Evolutionary conservation across 2,329 filamentous ascomycete genomes (phyloP).

Genomic region (Ophiostoma pallidulum): DNA sequence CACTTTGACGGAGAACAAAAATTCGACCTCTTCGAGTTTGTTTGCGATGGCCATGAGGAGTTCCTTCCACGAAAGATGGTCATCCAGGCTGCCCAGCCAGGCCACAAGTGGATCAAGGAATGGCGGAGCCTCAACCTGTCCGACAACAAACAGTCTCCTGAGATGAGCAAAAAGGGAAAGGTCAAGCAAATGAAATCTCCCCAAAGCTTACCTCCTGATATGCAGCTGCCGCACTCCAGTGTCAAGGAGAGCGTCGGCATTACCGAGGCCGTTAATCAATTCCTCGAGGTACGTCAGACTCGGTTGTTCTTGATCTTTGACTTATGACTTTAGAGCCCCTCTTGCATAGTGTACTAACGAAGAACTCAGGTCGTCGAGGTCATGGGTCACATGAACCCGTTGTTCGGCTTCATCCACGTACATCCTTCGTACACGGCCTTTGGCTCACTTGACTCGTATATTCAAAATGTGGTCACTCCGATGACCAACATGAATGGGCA

Average conservation of each 20-base stretch:
- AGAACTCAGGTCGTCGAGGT: constrained; percentile 49
- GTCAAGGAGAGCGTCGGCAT: constrained; percentile 50
- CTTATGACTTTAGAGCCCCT: not conserved
- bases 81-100: constrained; percentile 51
- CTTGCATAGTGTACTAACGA: too few species aligned
- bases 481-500: constrained; percentile 39
- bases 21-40: constrained; percentile 78
- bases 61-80: constrained; percentile 64
- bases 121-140: constrained; percentile 51
- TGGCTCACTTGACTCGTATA: constrained; percentile 51
- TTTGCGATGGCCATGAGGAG: constrained; percentile 68
- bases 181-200: constrained; percentile 50
- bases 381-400: constrained; percentile 55
- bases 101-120: constrained; percentile 56
- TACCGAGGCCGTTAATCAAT: constrained; percentile 52
- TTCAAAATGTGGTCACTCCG: constrained; percentile 34
- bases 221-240: constrained; percentile 49
- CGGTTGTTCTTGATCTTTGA: not conserved
- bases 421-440: constrained; percentile 48
- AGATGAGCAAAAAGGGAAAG: constrained; percentile 60
- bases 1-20: constrained; percentile 71
- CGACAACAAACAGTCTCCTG: constrained; percentile 51
- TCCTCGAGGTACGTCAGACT: constrained; percentile 46
- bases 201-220: constrained; percentile 47
- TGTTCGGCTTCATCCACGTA: constrained; percentile 49